phyloP scores from a whole-genome alignment of 176 grass and related monocot species.

The Zoysia japonica region DNA sequence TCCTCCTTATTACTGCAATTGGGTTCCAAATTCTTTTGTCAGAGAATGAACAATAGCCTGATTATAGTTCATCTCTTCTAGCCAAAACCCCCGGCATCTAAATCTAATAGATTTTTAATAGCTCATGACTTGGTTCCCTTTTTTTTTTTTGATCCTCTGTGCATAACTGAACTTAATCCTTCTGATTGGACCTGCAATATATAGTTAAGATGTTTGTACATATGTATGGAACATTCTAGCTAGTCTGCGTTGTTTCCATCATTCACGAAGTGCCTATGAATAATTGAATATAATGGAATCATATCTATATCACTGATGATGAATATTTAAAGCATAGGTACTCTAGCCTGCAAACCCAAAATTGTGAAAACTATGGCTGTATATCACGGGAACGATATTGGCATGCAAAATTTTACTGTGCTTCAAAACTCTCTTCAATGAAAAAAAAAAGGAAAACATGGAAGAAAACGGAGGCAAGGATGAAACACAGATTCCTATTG shows the following conservation, averaged over 20 bases:
- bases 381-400: too few relatives aligned
- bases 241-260: background rate
- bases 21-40: background rate
- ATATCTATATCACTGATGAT: background rate
- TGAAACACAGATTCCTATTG: too few relatives aligned
- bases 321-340: background rate
- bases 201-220: too few relatives aligned
- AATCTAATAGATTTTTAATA: background rate
- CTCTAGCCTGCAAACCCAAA: background rate
- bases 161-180: background rate
- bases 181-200: background rate
- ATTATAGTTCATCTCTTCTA: background rate
- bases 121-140: background rate
- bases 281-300: background rate
- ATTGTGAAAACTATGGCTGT: background rate
- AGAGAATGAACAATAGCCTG: background rate
- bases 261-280: background rate
- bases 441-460: too few relatives aligned
- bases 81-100: background rate
- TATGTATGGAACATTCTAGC: too few relatives aligned
- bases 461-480: too few relatives aligned
- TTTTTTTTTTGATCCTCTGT: background rate
- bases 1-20: background rate
- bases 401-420: too few relatives aligned
- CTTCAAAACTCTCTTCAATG: too few relatives aligned